phyloP scores from a whole-genome alignment of 768 basidiomycete genomes.

The Russula lepida region DNA sequence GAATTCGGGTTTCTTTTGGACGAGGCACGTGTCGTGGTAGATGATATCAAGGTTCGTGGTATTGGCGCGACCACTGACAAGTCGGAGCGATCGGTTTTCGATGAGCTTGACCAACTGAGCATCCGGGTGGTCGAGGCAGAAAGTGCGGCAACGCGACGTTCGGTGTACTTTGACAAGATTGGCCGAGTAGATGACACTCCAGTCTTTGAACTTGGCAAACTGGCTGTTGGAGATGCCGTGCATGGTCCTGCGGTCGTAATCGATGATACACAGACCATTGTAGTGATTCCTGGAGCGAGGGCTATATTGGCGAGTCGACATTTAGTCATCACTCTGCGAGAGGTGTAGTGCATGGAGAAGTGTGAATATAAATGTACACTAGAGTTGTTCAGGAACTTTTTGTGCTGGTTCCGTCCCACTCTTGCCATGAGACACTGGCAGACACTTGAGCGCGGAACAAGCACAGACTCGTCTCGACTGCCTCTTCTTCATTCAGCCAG shows the following conservation, averaged over 20 bases:
- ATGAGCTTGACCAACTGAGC: constrained; percentile 53
- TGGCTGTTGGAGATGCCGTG: constrained; percentile 63
- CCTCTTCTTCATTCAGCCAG: too few relatives aligned
- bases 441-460: too few relatives aligned
- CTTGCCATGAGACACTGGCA: too few relatives aligned
- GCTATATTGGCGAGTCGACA: constrained; percentile 64
- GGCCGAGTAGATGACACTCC: constrained; percentile 75
- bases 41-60: constrained; percentile 88
- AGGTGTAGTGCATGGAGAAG: not conserved
- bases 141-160: constrained; percentile 46
- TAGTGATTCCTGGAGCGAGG: constrained; percentile 67
- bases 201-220: constrained; percentile 59
- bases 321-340: constrained; percentile 42
- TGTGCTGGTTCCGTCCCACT: too few relatives aligned
- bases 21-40: constrained; percentile 74
- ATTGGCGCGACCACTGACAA: constrained; percentile 85
- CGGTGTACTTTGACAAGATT: constrained; percentile 75
- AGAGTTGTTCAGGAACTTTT: too few relatives aligned
- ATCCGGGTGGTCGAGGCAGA: constrained; percentile 31
- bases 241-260: constrained; percentile 90
- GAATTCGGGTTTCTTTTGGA: constrained; percentile 92
- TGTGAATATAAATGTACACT: not conserved
- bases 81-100: constrained; percentile 70
- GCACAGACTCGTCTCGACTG: too few relatives aligned
- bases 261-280: constrained; percentile 92